Conservation (phyloP, 2,329 filamentous ascomycete species). For the Fusarium irregulare region DNA sequence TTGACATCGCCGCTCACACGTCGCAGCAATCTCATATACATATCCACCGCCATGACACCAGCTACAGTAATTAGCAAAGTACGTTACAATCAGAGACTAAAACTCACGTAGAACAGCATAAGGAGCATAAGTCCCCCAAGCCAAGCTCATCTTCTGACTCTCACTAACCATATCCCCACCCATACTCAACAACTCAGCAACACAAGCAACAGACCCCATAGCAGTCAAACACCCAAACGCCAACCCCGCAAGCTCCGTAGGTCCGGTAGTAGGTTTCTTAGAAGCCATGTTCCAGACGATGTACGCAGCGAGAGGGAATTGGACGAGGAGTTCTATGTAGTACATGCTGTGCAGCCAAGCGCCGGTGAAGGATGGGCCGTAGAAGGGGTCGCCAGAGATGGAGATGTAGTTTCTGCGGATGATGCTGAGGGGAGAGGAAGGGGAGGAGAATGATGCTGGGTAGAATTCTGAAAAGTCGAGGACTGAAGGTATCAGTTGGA, state of each 20-base stretch:
- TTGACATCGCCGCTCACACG: conserved; percentile 53
- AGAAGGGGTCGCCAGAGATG: conserved; percentile 65
- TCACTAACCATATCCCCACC: conserved; percentile 57
- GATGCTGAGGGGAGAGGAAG: conserved; percentile 58
- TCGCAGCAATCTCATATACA: conserved; percentile 63
- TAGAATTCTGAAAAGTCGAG: conserved; percentile 67
- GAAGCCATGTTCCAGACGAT: conserved; percentile 56
- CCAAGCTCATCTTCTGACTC: conserved; percentile 58
- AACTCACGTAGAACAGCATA: conserved; percentile 66
- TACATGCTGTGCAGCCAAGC: conserved; percentile 65
- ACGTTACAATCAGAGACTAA: fast-evolving
- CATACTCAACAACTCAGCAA: conserved; percentile 63
- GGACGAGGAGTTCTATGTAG: conserved; percentile 61
- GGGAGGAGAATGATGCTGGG: conserved; percentile 57
- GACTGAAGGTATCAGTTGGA: conserved; percentile 51
- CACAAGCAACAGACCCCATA: conserved; percentile 63
- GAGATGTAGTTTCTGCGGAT: conserved; percentile 61
- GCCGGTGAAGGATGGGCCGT: conserved; percentile 53
- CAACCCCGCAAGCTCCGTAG: conserved; percentile 62
- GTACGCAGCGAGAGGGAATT: conserved; percentile 63
- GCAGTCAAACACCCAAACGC: conserved; percentile 64
- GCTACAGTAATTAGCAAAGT: conserved; percentile 51
- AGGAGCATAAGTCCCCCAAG: conserved; percentile 63
- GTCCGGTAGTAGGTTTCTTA: conserved; percentile 51
- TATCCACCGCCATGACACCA: conserved; percentile 62